These are phyloP conservation scores for Lomentospora prolificans DNA, from an alignment of 2,329 filamentous ascomycete genomes.

Conservation along the genomic window DNA sequence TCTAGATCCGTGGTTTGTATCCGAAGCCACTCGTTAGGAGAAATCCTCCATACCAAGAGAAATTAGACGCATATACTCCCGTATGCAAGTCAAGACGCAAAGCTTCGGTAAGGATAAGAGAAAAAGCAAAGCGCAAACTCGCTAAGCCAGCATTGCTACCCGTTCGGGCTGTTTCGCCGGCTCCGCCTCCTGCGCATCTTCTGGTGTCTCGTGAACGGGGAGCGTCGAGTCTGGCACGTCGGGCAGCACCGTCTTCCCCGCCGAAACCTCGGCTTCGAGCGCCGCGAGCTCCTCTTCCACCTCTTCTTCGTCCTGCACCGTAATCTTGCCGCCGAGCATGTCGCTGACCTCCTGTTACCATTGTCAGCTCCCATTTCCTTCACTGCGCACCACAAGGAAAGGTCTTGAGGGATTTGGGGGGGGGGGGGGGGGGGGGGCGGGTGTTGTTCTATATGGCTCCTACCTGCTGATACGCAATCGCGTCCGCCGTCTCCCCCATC, in stretches of 20 bases:
- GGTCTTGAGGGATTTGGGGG: neutral
- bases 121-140: neutral
- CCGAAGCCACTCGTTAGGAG: neutral
- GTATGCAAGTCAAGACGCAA: neutral
- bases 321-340: conserved; percentile 78
- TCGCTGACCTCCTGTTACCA: conserved; percentile 71
- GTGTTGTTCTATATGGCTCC: conserved; percentile 15
- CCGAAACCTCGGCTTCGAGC: conserved; percentile 44
- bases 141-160: conserved; percentile 6
- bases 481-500: conserved; percentile 86
- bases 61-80: neutral
- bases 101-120: too few species aligned
- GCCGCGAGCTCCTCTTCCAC: conserved; percentile 90
- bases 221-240: conserved; percentile 16
- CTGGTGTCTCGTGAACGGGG: conserved; percentile 9
- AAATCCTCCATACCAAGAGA: neutral
- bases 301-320: conserved; percentile 92
- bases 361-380: neutral
- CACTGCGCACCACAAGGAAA: neutral
- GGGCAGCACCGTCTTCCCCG: conserved; percentile 14
- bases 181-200: neutral
- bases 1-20: neutral
- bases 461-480: conserved; percentile 82
- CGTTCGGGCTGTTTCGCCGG: conserved; percentile 4
- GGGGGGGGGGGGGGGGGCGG: neutral